Base-by-base conservation (phyloP, 2,329 filamentous ascomycete genomes). In the Venturia nashicola region DNA sequence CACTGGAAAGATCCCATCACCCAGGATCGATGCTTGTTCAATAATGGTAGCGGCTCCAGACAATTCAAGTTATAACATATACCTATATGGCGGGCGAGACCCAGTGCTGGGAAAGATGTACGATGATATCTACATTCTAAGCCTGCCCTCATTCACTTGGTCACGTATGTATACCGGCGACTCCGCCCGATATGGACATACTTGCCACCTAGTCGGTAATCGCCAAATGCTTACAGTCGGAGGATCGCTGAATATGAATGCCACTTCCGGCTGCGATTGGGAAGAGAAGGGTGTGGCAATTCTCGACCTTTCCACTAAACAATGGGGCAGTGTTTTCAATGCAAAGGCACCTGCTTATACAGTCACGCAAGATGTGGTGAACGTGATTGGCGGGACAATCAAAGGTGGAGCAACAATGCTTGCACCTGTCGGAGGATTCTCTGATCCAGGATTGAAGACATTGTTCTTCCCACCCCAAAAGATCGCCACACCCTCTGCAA, bases 21-120 rank as follows among this genome's bases (percentile, higher is more conserved):
- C 73, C 14, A 75, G 78, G 18, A 73, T 77, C 20, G 77, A 80
- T 63, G 78, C 76, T 65, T 81, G 79, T 66, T 66, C 76, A 4
- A 72, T 76, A 0, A 63, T 74, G 0, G 74, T 71, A 16, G 73
- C 77, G 34, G 74, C 78, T 1, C 71, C 73, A 3, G 79, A 81
- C 64, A 75, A 76, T 55, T 78, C 76, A 2, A 34, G 27, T 5
- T 57, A 57, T 18, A 57, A 57, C 34, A 57, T 57, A 20, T 57
- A 57, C 34, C 54, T 57, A 8, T 57, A 57, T 23, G 54, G 54
- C 16, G 54, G 54, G n/a, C 54, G 23, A 20, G 54, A 39, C 54
- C 43, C 43, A 16, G 18, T 18, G 6, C n/a, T 66, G 46, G 36
- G 65, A 63, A 32, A 61, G 65, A 27, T 61, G 14, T 46, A 46